phyloP scores from a whole-genome alignment of 495 filamentous ascomycete species.

The Opeltia flavorubescens region DNA sequence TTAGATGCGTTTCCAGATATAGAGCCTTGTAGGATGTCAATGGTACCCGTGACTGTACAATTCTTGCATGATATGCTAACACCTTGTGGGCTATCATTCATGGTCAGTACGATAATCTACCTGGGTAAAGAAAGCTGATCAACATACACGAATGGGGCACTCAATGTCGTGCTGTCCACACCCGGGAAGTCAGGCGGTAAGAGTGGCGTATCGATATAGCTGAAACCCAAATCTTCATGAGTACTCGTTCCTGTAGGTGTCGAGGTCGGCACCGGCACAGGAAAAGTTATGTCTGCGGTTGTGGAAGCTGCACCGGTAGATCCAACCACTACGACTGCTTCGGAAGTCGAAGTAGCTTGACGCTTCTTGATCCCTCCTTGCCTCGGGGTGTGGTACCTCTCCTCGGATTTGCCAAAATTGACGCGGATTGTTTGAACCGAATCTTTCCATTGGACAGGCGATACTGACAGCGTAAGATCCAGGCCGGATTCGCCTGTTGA shows the following conservation, averaged over 20 bases:
- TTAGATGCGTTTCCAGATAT: constrained; percentile 7
- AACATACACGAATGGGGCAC: constrained; percentile 4
- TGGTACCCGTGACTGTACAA: constrained; percentile 16
- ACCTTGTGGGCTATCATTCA: constrained; percentile 4
- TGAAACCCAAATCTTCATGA: constrained; percentile 3
- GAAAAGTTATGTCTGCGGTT: constrained; percentile 1
- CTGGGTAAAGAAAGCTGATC: neutral
- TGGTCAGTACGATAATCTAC: neutral
- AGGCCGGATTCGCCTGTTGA: neutral
- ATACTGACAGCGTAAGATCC: constrained; percentile 7
- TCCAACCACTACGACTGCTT: constrained; percentile 1
- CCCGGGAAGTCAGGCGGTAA: constrained; percentile 10
- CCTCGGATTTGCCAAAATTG: constrained; percentile 11
- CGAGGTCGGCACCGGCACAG: constrained; percentile 1
- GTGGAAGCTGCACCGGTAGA: constrained; percentile 1
- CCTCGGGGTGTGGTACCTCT: constrained; percentile 1
- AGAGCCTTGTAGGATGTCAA: constrained; percentile 17
- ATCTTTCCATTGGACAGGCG: constrained; percentile 8
- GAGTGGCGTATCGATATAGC: constrained; percentile 7
- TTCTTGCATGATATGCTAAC: constrained; percentile 20
- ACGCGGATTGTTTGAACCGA: constrained; percentile 11
- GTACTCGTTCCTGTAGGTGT: constrained; percentile 7
- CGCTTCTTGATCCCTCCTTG: constrained; percentile 5
- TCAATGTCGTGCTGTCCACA: neutral
- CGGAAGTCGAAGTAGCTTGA: neutral